Evolutionary conservation across 805 yeast species (phyloP), one percentile per base, ranked within the genome.

Genomic region (Starmera dryadoides): DNA sequence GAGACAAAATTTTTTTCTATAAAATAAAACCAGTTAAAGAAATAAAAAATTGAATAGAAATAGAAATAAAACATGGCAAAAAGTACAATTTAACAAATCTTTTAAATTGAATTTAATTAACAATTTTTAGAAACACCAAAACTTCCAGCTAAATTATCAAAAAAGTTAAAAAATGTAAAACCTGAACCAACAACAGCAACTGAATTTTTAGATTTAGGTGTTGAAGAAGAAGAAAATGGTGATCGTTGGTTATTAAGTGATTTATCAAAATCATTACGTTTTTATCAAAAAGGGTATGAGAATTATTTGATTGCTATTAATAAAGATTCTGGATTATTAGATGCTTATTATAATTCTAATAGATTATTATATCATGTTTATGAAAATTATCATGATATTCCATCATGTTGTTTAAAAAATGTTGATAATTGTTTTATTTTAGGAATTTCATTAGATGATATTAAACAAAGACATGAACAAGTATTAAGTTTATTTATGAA

Each of bases 231-330:
- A 52, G 89, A 82, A 42, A 70, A 75, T n/a, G 91, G 86, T 0
- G 89, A 82, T 50, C 56, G 89, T 35, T 83, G 88, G 87, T 54
- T 76, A 6, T 64, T 75, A 1, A 76, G 86, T 0, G 89, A 82
- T 48, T 53, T 80, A 6, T 61, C 82, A 10, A 82, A 83, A 46
- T 73, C 80, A 0, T 55, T 82, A 11, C 55, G 89, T 30, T 81
- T 81, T 46, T 82, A 80, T 53, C 80, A 79, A 46, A 61, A 69
- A 37, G 81, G 87, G 0, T 73, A 64, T 44, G 54, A 52, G 10
- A 47, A 55, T 32, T 81, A 81, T 48, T 39, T 44, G 3, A 47
- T 48, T 26, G 69, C 78, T 1, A 33, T 47, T 5, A 10, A 21
- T 21, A 16, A 37, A 45, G 39, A 35, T 25, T 16, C 39, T n/a